Base-by-base conservation (phyloP, 805 yeast species). In the Wickerhamomyces kurtzmanii region DNA sequence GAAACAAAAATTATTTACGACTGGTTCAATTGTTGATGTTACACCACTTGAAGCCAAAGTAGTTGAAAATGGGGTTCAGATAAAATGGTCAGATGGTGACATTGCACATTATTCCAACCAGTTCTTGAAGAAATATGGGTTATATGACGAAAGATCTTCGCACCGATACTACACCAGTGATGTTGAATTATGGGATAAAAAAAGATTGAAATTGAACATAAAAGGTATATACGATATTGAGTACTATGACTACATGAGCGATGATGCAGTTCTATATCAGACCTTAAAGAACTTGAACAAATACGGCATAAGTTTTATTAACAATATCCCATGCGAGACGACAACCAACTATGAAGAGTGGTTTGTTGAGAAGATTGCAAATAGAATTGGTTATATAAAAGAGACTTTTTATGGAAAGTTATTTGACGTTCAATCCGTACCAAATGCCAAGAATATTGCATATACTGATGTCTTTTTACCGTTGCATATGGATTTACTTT, bases 401-500 rank as follows among this genome's bases (percentile, higher is more conserved):
- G 59, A 67, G 30, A 81, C 91, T 0, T 76, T 81, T 40, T 79
- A 79, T 42, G 91, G 89, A 1, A 60, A 68, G 6, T 59, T 75
- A 5, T 81, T 81, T 54, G 81, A 81, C 44, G 87, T 81, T 6
- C 64, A 62, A 28, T 57, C 67, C 8, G 45, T 45, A 4, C 62
- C 66, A 4, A 57, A 61, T 30, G 79, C 86, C 9, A 69, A 65
- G 31, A 78, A 81, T 39, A 75, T 81, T 28, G 87, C 87, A 5
- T 71, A 77, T 43, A 75, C 91, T 5, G 60, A 65, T 27, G 62
- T 61, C 7, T 68, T 68, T 39, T 59, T 82, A 22, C 86, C 86
- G 3, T 57, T 81, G 27, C 93, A 81, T 42, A 81, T 78, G 79
- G 91, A 82, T 43, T 59, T 81, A 15, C 60, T 75, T 25, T 81